A percentile compares a stretch with the other conserved stretches of the same genome.
phyloP scores from a whole-genome alignment of 345 rosid species.

The Conringia planisiliqua region DNA sequence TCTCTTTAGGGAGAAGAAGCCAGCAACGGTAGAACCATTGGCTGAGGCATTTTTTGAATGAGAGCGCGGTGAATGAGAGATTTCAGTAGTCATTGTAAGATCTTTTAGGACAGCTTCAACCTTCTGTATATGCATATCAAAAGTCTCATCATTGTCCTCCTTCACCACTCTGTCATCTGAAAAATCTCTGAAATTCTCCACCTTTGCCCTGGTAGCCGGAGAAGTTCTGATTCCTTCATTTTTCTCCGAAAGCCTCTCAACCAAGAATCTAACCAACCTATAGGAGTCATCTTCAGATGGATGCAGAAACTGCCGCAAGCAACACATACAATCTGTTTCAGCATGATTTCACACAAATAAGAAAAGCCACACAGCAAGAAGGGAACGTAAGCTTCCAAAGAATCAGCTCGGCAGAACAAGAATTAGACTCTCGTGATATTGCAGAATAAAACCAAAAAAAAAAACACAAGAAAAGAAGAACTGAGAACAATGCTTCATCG shows the following conservation, averaged over 20 bases:
- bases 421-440: not conserved
- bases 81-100: slow-evolving; percentile 40
- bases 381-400: not conserved
- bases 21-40: slow-evolving; percentile 10
- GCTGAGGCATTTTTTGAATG: slow-evolving; percentile 12
- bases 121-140: slow-evolving; percentile 42
- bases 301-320: slow-evolving; percentile 82
- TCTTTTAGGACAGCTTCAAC: slow-evolving; percentile 43
- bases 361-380: slow-evolving; percentile 32
- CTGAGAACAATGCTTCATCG: not conserved
- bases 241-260: slow-evolving; percentile 58
- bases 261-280: slow-evolving; percentile 64
- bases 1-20: slow-evolving; percentile 2
- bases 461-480: not conserved
- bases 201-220: slow-evolving; percentile 25
- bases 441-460: too few relatives aligned
- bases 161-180: slow-evolving; percentile 19
- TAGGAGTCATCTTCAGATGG: slow-evolving; percentile 67
- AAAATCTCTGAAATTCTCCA: slow-evolving; percentile 12
- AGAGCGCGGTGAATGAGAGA: slow-evolving; percentile 27
- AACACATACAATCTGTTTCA: slow-evolving; percentile 62
- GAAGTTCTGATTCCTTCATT: slow-evolving; percentile 31
- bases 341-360: slow-evolving; percentile 52
- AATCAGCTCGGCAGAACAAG: not conserved
- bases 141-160: slow-evolving; percentile 33